Percentiles rank a stretch among this genome's conserved stretches.
Evolutionary conservation across 208 protist species (phyloP).

Genomic region (Crithidia brevicula): DNA sequence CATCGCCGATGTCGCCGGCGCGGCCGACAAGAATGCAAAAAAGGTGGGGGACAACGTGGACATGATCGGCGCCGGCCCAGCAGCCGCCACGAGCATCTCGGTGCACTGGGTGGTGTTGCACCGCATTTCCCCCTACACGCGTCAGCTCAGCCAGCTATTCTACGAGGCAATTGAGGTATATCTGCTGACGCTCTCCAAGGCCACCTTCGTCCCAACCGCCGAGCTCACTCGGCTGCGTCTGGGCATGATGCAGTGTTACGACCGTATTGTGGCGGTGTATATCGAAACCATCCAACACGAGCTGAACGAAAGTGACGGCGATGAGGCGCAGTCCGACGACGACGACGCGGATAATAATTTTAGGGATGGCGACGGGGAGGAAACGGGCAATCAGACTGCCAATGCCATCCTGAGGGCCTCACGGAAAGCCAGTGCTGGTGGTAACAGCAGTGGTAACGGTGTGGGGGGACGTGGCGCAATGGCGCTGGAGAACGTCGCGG

Average conservation of each 20-base stretch:
- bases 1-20: conserved; percentile 25
- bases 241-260: conserved; percentile 68
- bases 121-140: conserved; percentile 68
- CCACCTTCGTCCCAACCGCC: conserved; percentile 68
- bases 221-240: conserved; percentile 78
- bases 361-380: not conserved
- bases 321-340: not conserved
- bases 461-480: not conserved
- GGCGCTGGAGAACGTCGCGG: conserved; percentile 14
- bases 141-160: conserved; percentile 71
- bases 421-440: not conserved
- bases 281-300: conserved; percentile 76
- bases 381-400: no score
- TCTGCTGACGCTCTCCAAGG: conserved; percentile 63
- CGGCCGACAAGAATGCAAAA: not conserved
- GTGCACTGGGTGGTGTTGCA: conserved; percentile 90
- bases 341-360: not conserved
- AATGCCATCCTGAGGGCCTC: no score
- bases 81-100: conserved; percentile 47
- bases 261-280: conserved; percentile 67
- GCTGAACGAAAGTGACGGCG: conserved; percentile 34
- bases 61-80: conserved; percentile 13
- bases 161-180: conserved; percentile 81
- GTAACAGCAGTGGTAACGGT: not conserved
- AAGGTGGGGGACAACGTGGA: conserved; percentile 14